Evolutionary conservation across 2,329 filamentous ascomycete species (phyloP).

Genomic region (Thermothelomyces thermophilus): DNA sequence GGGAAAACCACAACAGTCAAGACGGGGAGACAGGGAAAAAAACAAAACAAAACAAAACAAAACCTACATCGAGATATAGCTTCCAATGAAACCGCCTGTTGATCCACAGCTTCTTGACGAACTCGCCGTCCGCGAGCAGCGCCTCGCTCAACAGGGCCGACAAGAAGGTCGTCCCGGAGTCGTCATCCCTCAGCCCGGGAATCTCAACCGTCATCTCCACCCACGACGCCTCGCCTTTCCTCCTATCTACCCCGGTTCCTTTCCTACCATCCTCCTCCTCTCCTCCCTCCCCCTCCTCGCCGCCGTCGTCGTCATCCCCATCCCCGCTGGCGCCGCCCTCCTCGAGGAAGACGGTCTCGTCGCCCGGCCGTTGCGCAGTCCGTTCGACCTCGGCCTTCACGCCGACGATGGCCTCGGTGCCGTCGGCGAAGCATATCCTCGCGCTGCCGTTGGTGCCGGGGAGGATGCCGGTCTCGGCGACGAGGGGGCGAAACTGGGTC

Average conservation of each 20-base stretch:
- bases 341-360: constrained; percentile 20
- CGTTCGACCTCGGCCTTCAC: constrained; percentile 92
- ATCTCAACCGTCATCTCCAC: constrained; percentile 89
- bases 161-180: constrained; percentile 80
- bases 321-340: constrained; percentile 20
- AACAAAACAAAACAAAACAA: not conserved
- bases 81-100: constrained; percentile 94
- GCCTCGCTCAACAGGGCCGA: constrained; percentile 85
- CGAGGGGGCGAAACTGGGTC: constrained; percentile 82
- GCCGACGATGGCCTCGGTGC: constrained; percentile 91
- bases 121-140: constrained; percentile 64
- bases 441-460: constrained; percentile 88
- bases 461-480: constrained; percentile 84
- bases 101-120: constrained; percentile 71
- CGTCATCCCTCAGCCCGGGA: constrained; percentile 83
- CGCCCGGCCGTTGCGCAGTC: constrained; percentile 38
- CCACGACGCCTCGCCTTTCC: constrained; percentile 59
- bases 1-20: too few species aligned
- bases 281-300: constrained; percentile 24
- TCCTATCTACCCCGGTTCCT: constrained; percentile 35
- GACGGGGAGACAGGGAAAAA: not conserved
- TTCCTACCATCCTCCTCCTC: constrained; percentile 27
- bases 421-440: constrained; percentile 88
- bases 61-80: constrained; percentile 81
- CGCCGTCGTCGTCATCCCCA: constrained; percentile 25